Conservation (phyloP, 2,329 filamentous ascomycete genomes). For the Thelonectria olida region DNA sequence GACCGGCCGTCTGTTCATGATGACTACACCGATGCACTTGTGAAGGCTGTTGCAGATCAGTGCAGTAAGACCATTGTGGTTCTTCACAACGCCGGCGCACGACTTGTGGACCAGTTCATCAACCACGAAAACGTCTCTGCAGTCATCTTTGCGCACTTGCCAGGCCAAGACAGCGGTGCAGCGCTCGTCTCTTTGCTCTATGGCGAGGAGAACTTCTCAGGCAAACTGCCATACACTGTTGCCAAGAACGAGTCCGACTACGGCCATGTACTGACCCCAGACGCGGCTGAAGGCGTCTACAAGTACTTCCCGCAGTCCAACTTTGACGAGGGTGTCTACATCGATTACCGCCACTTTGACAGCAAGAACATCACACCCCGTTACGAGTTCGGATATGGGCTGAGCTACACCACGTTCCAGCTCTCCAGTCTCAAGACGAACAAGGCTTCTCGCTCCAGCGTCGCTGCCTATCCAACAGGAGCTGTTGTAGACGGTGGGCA, state of each 20-base stretch:
- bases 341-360: conserved; percentile 73
- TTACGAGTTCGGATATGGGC: conserved; percentile 73
- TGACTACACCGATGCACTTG: conserved; percentile 3
- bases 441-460: neutral
- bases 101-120: conserved; percentile 70
- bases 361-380: conserved; percentile 63
- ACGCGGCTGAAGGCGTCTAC: neutral
- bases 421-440: conserved; percentile 37
- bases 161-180: conserved; percentile 70
- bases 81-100: conserved; percentile 68
- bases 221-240: conserved; percentile 71
- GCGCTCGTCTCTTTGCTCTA: conserved; percentile 66
- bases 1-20: neutral
- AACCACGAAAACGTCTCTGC: conserved; percentile 72
- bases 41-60: neutral
- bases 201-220: conserved; percentile 63
- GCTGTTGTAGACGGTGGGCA: neutral
- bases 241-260: conserved; percentile 64
- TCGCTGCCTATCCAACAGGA: neutral
- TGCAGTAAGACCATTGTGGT: conserved; percentile 60
- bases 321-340: conserved; percentile 70
- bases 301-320: conserved; percentile 41
- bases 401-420: conserved; percentile 71
- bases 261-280: conserved; percentile 1
- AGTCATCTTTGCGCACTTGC: conserved; percentile 69